Evolutionary conservation across 345 rosid genomes (phyloP).

Genomic region (Pistacia atlantica): DNA sequence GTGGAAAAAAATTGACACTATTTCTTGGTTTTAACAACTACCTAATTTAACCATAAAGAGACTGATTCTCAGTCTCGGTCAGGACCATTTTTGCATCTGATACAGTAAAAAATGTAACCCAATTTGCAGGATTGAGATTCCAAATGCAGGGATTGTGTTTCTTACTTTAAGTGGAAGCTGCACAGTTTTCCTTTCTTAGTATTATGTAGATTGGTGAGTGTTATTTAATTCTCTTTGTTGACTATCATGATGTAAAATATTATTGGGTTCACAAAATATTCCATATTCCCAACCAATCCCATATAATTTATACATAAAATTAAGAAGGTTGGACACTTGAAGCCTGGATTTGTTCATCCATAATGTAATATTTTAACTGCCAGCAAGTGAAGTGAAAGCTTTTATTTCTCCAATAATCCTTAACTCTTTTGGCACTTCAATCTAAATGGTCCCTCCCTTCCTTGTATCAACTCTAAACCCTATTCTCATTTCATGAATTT

Average conservation of each 20-base stretch:
- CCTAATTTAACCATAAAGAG: neutral
- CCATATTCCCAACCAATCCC: neutral
- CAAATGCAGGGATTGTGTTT: slow-evolving; percentile 42
- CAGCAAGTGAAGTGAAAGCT: neutral
- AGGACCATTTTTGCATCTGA: slow-evolving; percentile 8
- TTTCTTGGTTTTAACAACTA: slow-evolving; percentile 14
- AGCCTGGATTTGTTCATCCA: no score
- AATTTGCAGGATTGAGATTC: slow-evolving; percentile 32
- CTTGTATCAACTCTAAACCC: no score
- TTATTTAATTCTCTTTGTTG: neutral
- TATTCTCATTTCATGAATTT: no score
- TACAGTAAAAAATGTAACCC: slow-evolving; percentile 5
- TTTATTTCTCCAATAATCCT: no score
- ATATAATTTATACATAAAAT: neutral
- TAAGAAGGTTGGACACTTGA: no score
- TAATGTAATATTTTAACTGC: neutral
- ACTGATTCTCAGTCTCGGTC: no score
- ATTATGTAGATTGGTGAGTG: neutral
- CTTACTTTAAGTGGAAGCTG: slow-evolving; percentile 39
- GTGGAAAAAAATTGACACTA: neutral
- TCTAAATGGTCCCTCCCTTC: no score
- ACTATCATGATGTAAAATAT: neutral
- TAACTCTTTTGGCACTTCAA: no score
- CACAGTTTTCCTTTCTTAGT: slow-evolving; percentile 4
- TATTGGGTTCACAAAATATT: slow-evolving; percentile 15